phyloP scores from a whole-genome alignment of 1,284 basidiomycete species.

The Flammula alnicola region DNA sequence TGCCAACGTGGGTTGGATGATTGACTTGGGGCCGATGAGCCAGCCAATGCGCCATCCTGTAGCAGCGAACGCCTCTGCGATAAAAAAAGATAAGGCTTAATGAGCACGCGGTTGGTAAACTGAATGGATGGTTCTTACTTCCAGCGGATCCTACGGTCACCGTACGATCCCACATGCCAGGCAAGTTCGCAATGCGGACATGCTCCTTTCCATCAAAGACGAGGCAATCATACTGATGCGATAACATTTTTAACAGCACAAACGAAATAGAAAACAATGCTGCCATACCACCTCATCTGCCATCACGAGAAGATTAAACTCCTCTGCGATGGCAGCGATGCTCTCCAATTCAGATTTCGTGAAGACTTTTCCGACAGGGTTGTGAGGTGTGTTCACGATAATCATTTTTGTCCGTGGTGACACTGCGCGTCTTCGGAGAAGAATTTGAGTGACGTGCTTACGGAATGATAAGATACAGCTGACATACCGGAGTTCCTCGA shows the following conservation, averaged over 20 bases:
- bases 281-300: constrained; percentile 90
- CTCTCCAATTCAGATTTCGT: constrained; percentile 80
- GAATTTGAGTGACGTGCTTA: too few species aligned
- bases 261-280: not conserved
- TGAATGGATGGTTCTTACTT: constrained; percentile 38
- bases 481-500: constrained; percentile 80
- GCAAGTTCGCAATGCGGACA: constrained; percentile 88
- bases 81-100: constrained; percentile 14
- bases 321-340: constrained; percentile 87
- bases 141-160: constrained; percentile 57
- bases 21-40: constrained; percentile 86
- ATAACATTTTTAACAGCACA: constrained; percentile 3
- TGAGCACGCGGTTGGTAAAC: not conserved
- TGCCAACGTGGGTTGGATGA: constrained; percentile 87
- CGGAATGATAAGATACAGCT: constrained; percentile 1
- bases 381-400: constrained; percentile 95
- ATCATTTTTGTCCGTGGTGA: constrained; percentile 91
- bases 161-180: constrained; percentile 95
- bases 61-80: constrained; percentile 90
- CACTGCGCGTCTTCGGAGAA: constrained; percentile 77
- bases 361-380: constrained; percentile 96
- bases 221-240: constrained; percentile 86
- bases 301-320: constrained; percentile 93
- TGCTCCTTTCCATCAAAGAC: constrained; percentile 90
- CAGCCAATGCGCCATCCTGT: constrained; percentile 99